Evolutionary conservation across 148 eudicot species (phyloP), one percentile per base, ranked within the genome.

Genomic region (Drosera capensis): DNA sequence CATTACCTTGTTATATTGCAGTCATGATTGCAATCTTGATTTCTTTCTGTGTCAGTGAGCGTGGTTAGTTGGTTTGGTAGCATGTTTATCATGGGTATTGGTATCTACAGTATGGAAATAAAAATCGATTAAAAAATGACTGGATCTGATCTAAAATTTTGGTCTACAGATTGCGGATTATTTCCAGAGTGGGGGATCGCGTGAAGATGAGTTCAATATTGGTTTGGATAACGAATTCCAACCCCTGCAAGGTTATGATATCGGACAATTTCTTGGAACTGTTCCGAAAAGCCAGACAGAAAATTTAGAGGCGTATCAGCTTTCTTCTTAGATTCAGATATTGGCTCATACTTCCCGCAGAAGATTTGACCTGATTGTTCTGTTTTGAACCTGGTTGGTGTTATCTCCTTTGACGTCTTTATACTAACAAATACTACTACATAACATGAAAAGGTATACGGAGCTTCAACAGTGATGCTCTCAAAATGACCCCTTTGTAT

Each of bases 231-330:
- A 59, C 30, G 86, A 80, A 51, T 83, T 83, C 51, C 74, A 55
- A 22, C 77, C 54, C 35, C 68, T 88, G 39, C 41, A 54, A 25
- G 96, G 86, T 51, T 54, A 71, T 44, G 96, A 83, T 53, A 88
- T 83, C 48, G 96, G 96, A 31, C 86, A 80, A 56, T 88, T 88
- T 62, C 96, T 94, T n/a, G 92, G 86, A 37, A 42, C 74, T 25
- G 63, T 66, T 34, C 38, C 38, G 14, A 36, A 49, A 35, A 59
- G 50, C 35, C 55, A 36, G 25, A 37, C 25, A 24, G 12, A 16
- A 16, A 52, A 54, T 46, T 50, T 68, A 43, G 37, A 42, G 40
- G 50, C 53, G 3, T 20, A 57, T 25, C 68, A 57, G 45, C 46
- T 64, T 57, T 16, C 43, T 16, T 45, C n/a, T 16, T 23, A 45